Conservation (phyloP, 306 rosid species). For the Rubus parviflorus region DNA sequence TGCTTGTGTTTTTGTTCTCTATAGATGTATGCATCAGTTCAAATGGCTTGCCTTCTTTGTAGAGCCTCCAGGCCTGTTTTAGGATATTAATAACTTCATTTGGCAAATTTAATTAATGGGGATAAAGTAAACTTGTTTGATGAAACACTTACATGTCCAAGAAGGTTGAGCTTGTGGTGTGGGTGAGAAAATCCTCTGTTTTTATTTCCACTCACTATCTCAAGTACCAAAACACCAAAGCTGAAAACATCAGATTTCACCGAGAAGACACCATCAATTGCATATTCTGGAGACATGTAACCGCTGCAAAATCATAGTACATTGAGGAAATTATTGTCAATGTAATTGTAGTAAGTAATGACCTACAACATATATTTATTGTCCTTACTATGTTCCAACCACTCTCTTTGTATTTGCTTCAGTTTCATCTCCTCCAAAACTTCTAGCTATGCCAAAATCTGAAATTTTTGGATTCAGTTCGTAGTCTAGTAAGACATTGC, state of each 20-base stretch:
- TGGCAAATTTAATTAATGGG: background rate
- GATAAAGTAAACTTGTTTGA: background rate
- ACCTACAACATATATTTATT: background rate
- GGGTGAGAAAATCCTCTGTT: slow-evolving; percentile 38
- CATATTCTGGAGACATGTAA: slow-evolving; percentile 53
- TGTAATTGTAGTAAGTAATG: background rate
- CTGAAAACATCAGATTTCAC: slow-evolving; percentile 49
- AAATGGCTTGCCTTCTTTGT: slow-evolving; percentile 26
- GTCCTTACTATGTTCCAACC: slow-evolving; percentile 54
- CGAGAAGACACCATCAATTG: slow-evolving; percentile 37
- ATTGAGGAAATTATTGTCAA: background rate
- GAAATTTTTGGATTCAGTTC: slow-evolving; percentile 50
- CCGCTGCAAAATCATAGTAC: slow-evolving; percentile 29
- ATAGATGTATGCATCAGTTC: slow-evolving; percentile 38
- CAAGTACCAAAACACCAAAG: slow-evolving; percentile 49
- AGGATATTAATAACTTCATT: background rate
- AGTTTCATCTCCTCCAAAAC: slow-evolving; percentile 43
- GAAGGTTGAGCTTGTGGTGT: slow-evolving; percentile 38
- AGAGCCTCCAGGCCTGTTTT: slow-evolving; percentile 36
- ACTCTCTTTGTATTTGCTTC: slow-evolving; percentile 46
- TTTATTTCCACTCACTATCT: slow-evolving; percentile 52
- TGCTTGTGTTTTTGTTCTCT: slow-evolving; percentile 10
- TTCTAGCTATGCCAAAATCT: slow-evolving; percentile 53
- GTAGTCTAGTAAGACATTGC: slow-evolving; percentile 48
- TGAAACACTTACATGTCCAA: slow-evolving; percentile 40